phyloP scores from a whole-genome alignment of 257 asterid species.

The Thymus mandschuricus region DNA sequence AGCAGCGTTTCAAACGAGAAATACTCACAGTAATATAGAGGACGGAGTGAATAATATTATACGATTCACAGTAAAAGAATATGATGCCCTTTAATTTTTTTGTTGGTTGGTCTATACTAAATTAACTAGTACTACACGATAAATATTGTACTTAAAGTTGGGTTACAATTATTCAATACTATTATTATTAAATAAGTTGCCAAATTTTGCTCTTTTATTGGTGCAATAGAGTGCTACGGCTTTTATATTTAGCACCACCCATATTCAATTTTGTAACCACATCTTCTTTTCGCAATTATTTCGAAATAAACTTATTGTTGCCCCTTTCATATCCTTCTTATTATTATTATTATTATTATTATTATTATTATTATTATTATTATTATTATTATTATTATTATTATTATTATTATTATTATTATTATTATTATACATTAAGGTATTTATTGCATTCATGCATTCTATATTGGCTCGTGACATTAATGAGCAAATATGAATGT shows the following conservation, averaged over 20 bases:
- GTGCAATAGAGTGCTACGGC: conserved; percentile 4
- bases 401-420: no score
- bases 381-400: no score
- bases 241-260: not conserved
- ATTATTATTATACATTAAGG: no score
- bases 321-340: not conserved
- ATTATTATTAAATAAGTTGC: conserved; percentile 9
- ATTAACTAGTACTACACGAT: no score
- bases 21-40: no score
- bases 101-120: conserved; percentile 5
- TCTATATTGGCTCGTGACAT: no score
- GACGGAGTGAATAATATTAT: no score
- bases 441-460: no score
- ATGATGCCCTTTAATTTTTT: not conserved
- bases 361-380: no score
- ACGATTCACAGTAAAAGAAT: not conserved
- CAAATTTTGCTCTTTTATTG: not conserved
- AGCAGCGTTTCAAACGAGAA: no score
- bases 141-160: not conserved
- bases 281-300: not conserved
- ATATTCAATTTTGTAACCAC: not conserved
- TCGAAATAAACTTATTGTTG: not conserved
- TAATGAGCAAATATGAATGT: no score
- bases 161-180: not conserved
- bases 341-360: no score